Evolutionary conservation across 2,329 filamentous ascomycete genomes (phyloP).

Genomic region (Hypoxylon sp.): DNA sequence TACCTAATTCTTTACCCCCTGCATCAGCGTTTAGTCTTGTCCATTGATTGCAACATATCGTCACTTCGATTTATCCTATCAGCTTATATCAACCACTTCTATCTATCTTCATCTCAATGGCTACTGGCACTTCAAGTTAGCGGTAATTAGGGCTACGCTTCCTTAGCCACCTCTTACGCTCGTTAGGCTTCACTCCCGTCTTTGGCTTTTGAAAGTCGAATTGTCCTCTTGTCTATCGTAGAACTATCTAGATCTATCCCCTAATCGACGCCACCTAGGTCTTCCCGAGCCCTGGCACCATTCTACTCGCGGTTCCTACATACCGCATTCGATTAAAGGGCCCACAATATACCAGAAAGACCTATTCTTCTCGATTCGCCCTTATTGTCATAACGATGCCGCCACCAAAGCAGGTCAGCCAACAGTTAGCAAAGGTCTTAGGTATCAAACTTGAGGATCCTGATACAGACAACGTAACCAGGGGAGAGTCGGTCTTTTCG

Average conservation of each 20-base stretch:
- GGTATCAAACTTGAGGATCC: conserved; percentile 85
- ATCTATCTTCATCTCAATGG: conserved; percentile 27
- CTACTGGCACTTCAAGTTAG: conserved; percentile 14
- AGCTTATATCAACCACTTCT: conserved; percentile 1
- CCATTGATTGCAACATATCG: background rate
- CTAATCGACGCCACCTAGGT: background rate
- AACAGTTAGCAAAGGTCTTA: conserved; percentile 81
- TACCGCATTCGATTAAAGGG: conserved; percentile 6
- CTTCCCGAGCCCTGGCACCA: background rate
- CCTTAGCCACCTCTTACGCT: conserved; percentile 13
- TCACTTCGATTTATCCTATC: background rate
- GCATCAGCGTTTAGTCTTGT: conserved; percentile 3
- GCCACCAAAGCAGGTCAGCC: conserved; percentile 73
- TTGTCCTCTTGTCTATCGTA: background rate
- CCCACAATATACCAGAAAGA: background rate
- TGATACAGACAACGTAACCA: conserved; percentile 76
- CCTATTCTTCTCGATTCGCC: conserved; percentile 12
- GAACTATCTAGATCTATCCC: background rate
- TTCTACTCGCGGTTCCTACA: background rate
- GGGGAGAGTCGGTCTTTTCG: conserved; percentile 86
- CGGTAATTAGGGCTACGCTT: conserved; percentile 13
- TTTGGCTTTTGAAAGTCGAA: conserved; percentile 3
- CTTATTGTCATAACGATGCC: conserved; percentile 54
- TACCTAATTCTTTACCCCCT: background rate
- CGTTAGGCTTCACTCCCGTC: background rate